phyloP scores from a whole-genome alignment of 495 filamentous ascomycete species.

The Aspergillus steynii region DNA sequence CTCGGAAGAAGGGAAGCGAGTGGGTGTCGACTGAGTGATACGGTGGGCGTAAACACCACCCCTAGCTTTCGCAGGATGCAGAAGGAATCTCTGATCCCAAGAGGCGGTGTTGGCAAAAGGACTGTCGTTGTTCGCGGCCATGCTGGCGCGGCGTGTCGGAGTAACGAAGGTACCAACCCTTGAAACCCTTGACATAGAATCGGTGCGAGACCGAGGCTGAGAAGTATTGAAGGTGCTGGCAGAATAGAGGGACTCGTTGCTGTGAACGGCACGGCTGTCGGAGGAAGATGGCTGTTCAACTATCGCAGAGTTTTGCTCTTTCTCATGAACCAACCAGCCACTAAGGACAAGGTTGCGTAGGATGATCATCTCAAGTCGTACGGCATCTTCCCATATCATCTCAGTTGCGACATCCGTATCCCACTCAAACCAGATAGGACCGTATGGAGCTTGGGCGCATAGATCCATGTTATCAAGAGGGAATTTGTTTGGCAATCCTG shows the following conservation, averaged over 20 bases:
- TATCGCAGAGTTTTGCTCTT: neutral
- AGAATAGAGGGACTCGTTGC: constrained; percentile 3
- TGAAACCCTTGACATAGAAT: constrained; percentile 12
- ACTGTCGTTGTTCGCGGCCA: constrained; percentile 5
- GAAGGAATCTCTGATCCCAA: constrained; percentile 17
- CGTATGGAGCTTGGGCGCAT: constrained; percentile 24
- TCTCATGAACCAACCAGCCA: constrained; percentile 19
- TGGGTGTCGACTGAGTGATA: constrained; percentile 25
- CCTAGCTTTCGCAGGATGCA: constrained; percentile 11
- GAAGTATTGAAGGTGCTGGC: neutral
- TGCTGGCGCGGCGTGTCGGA: constrained; percentile 19
- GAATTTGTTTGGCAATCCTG: constrained; percentile 21
- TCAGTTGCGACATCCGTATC: constrained; percentile 12
- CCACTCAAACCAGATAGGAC: constrained; percentile 36
- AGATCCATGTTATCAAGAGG: constrained; percentile 15
- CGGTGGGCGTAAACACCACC: constrained; percentile 17
- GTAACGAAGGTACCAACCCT: constrained; percentile 7
- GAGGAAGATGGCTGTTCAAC: neutral
- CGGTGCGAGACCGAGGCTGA: neutral
- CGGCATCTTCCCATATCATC: constrained; percentile 25
- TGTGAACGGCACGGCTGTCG: neutral
- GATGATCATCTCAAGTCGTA: constrained; percentile 22
- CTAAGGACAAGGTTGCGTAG: constrained; percentile 22
- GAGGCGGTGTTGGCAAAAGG: neutral
- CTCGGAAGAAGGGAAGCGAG: constrained; percentile 13